Base-by-base conservation (phyloP, 2,329 filamentous ascomycete genomes). In the Ophiocordyceps camponoti-leonardi region DNA sequence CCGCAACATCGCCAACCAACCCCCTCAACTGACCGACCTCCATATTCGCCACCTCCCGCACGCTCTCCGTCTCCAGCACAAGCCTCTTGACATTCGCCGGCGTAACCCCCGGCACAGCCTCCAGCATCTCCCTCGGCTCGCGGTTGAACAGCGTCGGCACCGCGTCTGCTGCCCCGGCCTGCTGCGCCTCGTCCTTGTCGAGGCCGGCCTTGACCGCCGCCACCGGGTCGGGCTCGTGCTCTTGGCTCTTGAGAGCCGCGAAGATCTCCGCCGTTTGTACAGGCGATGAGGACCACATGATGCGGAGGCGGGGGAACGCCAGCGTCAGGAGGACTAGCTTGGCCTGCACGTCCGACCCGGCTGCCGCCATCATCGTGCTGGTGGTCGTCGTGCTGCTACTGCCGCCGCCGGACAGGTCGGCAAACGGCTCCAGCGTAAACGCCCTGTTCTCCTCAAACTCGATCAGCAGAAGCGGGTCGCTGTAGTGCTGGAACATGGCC, bases 231-330 rank as follows among this genome's bases (percentile, higher is more conserved):
- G 92, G 92, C 63, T 98, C 92, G 3, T 81, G 72, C 54, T 90
- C 83, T 55, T 87, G 82, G 52, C 86, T 83, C 67, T 98, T 98
- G 46, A 98, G 74, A 52, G 86, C 81, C 55, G 88, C 82, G 59
- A 98, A 96, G 50, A 98, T 96, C 66, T 96, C 88, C 1, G 92
- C 92, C 0, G 92, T 96, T 61, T 98, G 88, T 58, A 94, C 94
- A 0, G 92, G 90, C 12, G 82, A 87, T 10, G 78, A 85, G 10
- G 84, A 92, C 92, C 92, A 98, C 54, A 98, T 86, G 53, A 98
- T 83, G 51, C 86, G 82, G 43, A 98, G 72, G 20, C 78, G 78
- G 0, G 92, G 92, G 55, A 96, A 98, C 0, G 90, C 85, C 6
- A 98, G 75, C 0, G 88, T 95, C 19, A 98, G 73, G 41, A 96